phyloP scores from a whole-genome alignment of 1,139 yeast genomes.

The Lodderomyces margitis region DNA sequence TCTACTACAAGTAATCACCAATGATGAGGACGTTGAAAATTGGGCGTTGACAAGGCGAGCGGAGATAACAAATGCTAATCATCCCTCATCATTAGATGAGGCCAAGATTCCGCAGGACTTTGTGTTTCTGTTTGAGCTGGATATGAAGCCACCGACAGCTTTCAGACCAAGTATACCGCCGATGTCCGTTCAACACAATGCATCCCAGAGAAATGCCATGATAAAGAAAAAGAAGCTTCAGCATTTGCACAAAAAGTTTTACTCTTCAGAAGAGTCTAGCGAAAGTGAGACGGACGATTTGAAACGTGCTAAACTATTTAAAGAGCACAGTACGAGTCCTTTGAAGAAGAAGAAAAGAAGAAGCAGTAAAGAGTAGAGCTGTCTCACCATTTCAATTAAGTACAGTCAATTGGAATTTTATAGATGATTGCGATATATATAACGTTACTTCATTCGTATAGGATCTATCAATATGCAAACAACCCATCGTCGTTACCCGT shows the following conservation, averaged over 20 bases:
- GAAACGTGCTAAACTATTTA: conserved; percentile 5
- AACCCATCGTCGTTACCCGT: conserved; percentile 51
- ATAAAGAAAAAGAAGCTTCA: conserved; percentile 8
- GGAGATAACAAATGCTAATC: conserved; percentile 6
- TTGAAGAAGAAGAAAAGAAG: conserved; percentile 13
- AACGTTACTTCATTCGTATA: not conserved
- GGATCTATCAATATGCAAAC: conserved; percentile 31
- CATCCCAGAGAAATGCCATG: conserved; percentile 15
- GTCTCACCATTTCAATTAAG: too few relatives aligned
- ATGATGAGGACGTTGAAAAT: conserved; percentile 49
- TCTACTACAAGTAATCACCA: conserved; percentile 43
- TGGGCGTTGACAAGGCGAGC: conserved; percentile 49
- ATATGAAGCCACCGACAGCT: conserved; percentile 31
- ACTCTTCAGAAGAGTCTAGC: conserved; percentile 11
- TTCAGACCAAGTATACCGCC: conserved; percentile 50
- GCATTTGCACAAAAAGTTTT: conserved; percentile 9
- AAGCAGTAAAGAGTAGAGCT: not conserved
- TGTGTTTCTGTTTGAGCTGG: conserved; percentile 35
- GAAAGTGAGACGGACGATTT: conserved; percentile 12
- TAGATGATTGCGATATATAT: not conserved
- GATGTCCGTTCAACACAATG: conserved; percentile 35
- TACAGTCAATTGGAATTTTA: not conserved
- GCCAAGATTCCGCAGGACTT: conserved; percentile 31
- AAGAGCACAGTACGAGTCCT: conserved; percentile 9
- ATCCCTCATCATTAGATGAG: conserved; percentile 4